Base-by-base conservation (phyloP, 306 rosid genomes). In the Medicago truncatula region DNA sequence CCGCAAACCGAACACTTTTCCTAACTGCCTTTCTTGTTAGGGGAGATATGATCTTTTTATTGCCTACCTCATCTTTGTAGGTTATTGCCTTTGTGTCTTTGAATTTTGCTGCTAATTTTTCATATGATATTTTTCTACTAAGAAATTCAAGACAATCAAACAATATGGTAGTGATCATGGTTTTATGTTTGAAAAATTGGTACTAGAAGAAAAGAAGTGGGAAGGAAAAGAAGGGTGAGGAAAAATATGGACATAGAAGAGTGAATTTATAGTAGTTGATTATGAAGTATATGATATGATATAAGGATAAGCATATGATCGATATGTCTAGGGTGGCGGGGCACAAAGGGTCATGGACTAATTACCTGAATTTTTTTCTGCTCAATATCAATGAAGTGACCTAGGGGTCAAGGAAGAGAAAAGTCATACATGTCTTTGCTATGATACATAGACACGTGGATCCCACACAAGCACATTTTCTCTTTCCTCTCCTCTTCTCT, bases 61-160 rank as follows among this genome's bases (percentile, higher is more conserved):
- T 86, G 0, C 38, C 66, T 49, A 87, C 65, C 82, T 85, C 91
- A n/a, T 90, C 91, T 83, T 81, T 84, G 21, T 82, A 85, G 60
- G 83, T 67, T 70, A 87, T 67, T 52, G 77, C 68, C 15, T 59
- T 68, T 9, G 43, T 62, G 38, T 2, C 50, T 40, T 17, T 18
- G 18, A 77, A 18, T 67, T 75, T 18, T 62, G 66, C 47, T 23
- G 60, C 11, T 54, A 18, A 17, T 9, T 58, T 21, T 58, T 54
- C 67, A 20, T 59, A 40, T 46, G 52, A 13, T 23, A 59, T 71
- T 50, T 49, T 58, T 3, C 14, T 80, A 3, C 17, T 78, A 11
- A 83, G 71, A 41, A 71, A 18, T n/a, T 54, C 60, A 2, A 7
- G 60, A 54, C 28, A 81, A 31, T 74, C 15, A 21, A 74, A 43